Evolutionary conservation across 345 rosid genomes (phyloP).

Genomic region (Salix suchowensis): DNA sequence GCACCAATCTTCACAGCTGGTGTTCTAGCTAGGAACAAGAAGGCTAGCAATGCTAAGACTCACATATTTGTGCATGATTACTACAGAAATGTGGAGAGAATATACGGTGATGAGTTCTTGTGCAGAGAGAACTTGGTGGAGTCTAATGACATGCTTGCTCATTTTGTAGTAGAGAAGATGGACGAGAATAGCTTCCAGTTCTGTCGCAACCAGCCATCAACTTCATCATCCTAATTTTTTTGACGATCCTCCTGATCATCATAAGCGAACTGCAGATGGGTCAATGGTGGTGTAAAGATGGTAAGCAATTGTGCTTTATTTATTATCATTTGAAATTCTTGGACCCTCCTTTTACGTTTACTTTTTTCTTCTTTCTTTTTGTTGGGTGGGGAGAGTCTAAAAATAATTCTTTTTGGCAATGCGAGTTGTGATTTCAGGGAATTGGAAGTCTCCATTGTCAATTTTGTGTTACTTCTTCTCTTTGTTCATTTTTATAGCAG

Average conservation of each 20-base stretch:
- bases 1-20: slow-evolving; percentile 85
- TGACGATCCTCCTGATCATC: not conserved
- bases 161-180: slow-evolving; percentile 81
- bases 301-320: slow-evolving; percentile 1
- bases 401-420: slow-evolving; percentile 22
- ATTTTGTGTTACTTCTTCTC: not conserved
- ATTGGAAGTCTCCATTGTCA: slow-evolving; percentile 1
- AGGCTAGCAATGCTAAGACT: slow-evolving; percentile 64
- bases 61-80: slow-evolving; percentile 85
- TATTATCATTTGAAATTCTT: slow-evolving; percentile 11
- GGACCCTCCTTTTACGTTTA: not conserved
- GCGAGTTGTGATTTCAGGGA: slow-evolving; percentile 6
- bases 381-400: not conserved
- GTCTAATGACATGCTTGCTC: slow-evolving; percentile 59
- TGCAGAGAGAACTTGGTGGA: slow-evolving; percentile 78
- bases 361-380: not conserved
- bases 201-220: slow-evolving; percentile 36
- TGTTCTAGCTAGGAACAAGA: slow-evolving; percentile 85
- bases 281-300: slow-evolving; percentile 2
- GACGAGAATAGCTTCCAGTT: slow-evolving; percentile 52
- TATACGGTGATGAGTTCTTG: slow-evolving; percentile 81
- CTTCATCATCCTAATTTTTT: not conserved
- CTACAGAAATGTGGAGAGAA: slow-evolving; percentile 67
- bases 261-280: not conserved
- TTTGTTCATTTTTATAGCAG: not conserved